phyloP scores from a whole-genome alignment of 1,284 basidiomycete genomes.

The Polyporus tsugae region DNA sequence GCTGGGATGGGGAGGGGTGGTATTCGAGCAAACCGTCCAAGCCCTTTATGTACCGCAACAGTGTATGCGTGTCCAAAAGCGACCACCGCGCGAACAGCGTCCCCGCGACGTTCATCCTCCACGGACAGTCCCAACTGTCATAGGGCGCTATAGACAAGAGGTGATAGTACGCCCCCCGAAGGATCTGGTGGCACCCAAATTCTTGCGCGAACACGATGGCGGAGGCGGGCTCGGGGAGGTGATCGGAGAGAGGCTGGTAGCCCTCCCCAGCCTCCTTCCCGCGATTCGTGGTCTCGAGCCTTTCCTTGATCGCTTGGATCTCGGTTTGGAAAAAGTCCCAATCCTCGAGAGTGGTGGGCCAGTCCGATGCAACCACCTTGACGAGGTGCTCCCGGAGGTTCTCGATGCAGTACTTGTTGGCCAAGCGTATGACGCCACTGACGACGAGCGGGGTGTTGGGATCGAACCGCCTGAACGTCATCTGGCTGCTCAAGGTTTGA shows the following conservation, averaged over 20 bases:
- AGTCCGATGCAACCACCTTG: conserved; percentile 5
- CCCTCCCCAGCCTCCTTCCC: background rate
- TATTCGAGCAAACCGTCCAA: background rate
- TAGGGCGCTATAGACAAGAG: background rate
- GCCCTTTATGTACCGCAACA: background rate
- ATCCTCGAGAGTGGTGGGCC: background rate
- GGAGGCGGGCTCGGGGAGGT: background rate
- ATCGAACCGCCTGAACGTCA: background rate
- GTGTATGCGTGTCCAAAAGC: background rate
- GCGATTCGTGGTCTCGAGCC: background rate
- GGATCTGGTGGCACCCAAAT: background rate
- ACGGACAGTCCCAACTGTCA: background rate
- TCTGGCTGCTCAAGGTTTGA: background rate
- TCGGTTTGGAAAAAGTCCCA: background rate
- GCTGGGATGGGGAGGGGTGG: background rate
- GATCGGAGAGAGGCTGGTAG: background rate
- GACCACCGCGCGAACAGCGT: background rate
- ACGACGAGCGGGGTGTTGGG: background rate
- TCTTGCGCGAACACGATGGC: background rate
- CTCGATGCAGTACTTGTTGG: conserved; percentile 9
- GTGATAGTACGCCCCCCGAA: background rate
- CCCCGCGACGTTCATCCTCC: background rate
- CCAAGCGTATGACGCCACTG: background rate
- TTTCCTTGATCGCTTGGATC: background rate
- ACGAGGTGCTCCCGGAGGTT: conserved; percentile 5